A percentile compares a stretch with the other conserved stretches of the same genome.
phyloP scores from a whole-genome alignment of 1,284 basidiomycete genomes.

The Puccinia horiana region DNA sequence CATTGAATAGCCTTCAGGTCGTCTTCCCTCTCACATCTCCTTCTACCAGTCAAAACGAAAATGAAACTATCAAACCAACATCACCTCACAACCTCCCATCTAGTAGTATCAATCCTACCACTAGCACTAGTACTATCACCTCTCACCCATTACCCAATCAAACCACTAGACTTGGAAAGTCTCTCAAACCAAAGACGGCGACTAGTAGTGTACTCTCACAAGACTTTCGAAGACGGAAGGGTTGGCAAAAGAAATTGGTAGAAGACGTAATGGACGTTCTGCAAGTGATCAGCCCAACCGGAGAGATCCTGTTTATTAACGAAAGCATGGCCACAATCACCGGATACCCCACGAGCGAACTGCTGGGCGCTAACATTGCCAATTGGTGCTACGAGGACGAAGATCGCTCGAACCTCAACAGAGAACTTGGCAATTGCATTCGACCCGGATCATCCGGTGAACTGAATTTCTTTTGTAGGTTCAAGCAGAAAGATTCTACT shows the following conservation, averaged over 20 bases:
- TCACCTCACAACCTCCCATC: neutral
- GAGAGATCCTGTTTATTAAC: conserved; percentile 17
- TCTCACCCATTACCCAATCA: neutral
- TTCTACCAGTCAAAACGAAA: neutral
- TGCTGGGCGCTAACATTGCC: neutral
- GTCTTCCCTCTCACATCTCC: neutral
- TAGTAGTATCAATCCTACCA: neutral
- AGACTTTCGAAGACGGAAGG: conserved; percentile 31
- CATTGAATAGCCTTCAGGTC: neutral
- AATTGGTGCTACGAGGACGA: conserved; percentile 30
- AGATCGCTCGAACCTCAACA: neutral
- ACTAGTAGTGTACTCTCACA: neutral
- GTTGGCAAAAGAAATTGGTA: conserved; percentile 26
- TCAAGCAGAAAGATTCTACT: conserved; percentile 11
- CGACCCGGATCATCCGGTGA: neutral
- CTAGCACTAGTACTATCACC: neutral
- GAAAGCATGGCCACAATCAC: neutral
- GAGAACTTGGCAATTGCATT: conserved; percentile 1
- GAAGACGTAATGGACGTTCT: conserved; percentile 34
- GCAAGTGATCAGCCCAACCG: neutral
- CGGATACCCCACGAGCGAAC: conserved; percentile 1
- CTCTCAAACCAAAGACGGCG: neutral
- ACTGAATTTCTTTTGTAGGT: conserved; percentile 12
- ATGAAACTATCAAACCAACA: neutral
- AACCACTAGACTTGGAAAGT: neutral